These are phyloP conservation scores for Sporothrix euskadiensis DNA, from an alignment of 2,329 filamentous ascomycete species.

Conservation along the genomic window DNA sequence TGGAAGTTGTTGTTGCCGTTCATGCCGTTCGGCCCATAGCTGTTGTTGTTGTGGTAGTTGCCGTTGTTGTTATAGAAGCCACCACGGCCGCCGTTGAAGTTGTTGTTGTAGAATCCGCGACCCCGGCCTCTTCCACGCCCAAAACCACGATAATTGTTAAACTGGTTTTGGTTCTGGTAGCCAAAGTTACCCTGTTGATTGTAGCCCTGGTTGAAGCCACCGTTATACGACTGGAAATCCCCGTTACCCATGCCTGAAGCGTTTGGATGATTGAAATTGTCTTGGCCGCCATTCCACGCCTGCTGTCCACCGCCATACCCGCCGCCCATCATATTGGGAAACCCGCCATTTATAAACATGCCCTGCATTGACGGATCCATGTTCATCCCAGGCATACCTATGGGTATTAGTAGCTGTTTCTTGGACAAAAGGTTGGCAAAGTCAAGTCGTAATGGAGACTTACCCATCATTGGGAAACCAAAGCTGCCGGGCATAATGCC, in stretches of 20 bases:
- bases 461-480: conserved; percentile 83
- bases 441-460: conserved; percentile 40
- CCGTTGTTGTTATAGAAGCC: conserved; percentile 48
- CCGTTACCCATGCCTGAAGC: conserved; percentile 75
- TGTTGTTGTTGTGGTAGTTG: conserved; percentile 32
- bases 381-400: conserved; percentile 78
- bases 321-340: conserved; percentile 71
- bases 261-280: conserved; percentile 88
- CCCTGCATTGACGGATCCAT: conserved; percentile 83
- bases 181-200: conserved; percentile 84
- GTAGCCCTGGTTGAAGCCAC: conserved; percentile 75
- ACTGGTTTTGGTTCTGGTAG: conserved; percentile 61
- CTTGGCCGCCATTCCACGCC: conserved; percentile 81
- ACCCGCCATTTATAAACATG: conserved; percentile 76
- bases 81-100: conserved; percentile 52
- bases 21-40: conserved; percentile 15
- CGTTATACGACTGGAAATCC: conserved; percentile 78
- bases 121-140: conserved; percentile 67
- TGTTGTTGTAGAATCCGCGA: conserved; percentile 59
- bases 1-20: conserved; percentile 2
- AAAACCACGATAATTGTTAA: conserved; percentile 75
- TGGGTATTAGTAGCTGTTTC: conserved; percentile 5
- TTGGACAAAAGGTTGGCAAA: background rate
- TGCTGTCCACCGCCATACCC: conserved; percentile 74
- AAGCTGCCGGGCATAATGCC: conserved; percentile 60